A percentile compares a stretch with the other conserved stretches of the same genome.
Conservation (phyloP, 2,329 filamentous ascomycete genomes). For the Aspergillus cejpii region DNA sequence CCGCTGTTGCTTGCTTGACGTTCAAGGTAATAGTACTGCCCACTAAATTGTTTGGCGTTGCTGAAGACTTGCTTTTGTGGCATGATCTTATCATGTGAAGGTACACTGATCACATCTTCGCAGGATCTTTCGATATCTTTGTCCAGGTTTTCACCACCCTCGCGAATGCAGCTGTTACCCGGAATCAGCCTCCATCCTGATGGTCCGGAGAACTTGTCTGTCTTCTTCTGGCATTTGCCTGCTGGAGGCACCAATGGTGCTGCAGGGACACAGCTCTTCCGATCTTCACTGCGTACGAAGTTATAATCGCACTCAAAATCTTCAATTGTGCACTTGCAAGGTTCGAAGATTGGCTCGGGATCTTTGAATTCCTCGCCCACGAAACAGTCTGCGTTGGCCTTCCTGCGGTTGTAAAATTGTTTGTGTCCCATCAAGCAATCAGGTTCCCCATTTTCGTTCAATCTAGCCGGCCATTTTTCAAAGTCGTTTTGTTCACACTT, state of each 20-base stretch:
- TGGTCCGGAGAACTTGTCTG: conserved; percentile 71
- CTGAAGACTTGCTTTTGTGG: conserved; percentile 58
- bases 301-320: conserved; percentile 98
- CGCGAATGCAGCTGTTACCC: conserved; percentile 63
- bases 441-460: conserved; percentile 70
- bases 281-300: conserved; percentile 63
- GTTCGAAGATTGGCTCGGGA: conserved; percentile 59
- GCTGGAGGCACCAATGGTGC: conserved; percentile 60
- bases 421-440: conserved; percentile 95
- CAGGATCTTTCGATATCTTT: conserved; percentile 70
- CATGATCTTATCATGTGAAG: conserved; percentile 59
- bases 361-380: conserved; percentile 80
- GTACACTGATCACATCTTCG: conserved; percentile 52
- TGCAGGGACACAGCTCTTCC: conserved; percentile 60
- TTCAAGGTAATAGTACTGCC: conserved; percentile 67
- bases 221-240: conserved; percentile 63
- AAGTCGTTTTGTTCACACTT: conserved; percentile 67
- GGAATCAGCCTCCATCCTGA: conserved; percentile 92
- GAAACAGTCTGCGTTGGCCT: conserved; percentile 83
- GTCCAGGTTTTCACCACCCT: conserved; percentile 60
- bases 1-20: conserved; percentile 58
- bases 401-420: conserved; percentile 77
- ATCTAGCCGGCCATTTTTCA: conserved; percentile 80
- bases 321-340: conserved; percentile 71
- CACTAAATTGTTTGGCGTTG: conserved; percentile 45